Evolutionary conservation across 768 basidiomycete genomes (phyloP).

Genomic region (Rhizopogon sp.): DNA sequence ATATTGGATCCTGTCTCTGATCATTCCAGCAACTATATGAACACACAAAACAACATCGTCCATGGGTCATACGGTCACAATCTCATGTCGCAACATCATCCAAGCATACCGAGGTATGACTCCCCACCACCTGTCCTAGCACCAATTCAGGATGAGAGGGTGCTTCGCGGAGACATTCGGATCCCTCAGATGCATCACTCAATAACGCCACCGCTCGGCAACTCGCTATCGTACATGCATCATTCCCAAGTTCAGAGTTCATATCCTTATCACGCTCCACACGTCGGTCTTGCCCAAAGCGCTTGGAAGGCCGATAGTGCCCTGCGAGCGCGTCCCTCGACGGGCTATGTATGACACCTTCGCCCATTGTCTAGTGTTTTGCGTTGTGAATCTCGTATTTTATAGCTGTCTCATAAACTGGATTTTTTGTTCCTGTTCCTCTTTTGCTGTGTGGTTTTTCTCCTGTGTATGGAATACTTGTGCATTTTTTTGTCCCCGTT

Average conservation of each 20-base stretch:
- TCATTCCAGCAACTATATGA: slow-evolving; percentile 29
- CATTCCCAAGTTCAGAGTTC: slow-evolving; percentile 35
- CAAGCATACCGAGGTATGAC: slow-evolving; percentile 31
- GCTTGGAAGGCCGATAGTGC: slow-evolving; percentile 44
- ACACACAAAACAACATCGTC: slow-evolving; percentile 22
- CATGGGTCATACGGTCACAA: slow-evolving; percentile 18
- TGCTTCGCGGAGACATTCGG: slow-evolving; percentile 26
- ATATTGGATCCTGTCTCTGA: slow-evolving; percentile 26
- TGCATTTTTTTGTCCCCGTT: not conserved
- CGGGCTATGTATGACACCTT: not conserved
- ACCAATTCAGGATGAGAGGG: slow-evolving; percentile 43
- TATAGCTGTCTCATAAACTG: slow-evolving; percentile 6
- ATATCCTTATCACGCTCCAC: slow-evolving; percentile 37
- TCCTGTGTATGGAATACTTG: slow-evolving; percentile 3
- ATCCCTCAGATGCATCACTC: slow-evolving; percentile 27
- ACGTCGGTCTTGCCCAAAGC: slow-evolving; percentile 31
- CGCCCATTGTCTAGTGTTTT: not conserved
- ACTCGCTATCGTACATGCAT: slow-evolving; percentile 35
- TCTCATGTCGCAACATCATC: slow-evolving; percentile 20
- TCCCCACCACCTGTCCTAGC: slow-evolving; percentile 54
- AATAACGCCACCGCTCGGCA: slow-evolving; percentile 22
- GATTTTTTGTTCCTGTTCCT: not conserved
- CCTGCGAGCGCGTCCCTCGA: slow-evolving; percentile 30
- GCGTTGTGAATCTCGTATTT: slow-evolving; percentile 1
- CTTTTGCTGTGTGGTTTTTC: slow-evolving; percentile 2